These are phyloP conservation scores for Selenicereus undatus DNA, from an alignment of 148 eudicot species.

Conservation along the genomic window DNA sequence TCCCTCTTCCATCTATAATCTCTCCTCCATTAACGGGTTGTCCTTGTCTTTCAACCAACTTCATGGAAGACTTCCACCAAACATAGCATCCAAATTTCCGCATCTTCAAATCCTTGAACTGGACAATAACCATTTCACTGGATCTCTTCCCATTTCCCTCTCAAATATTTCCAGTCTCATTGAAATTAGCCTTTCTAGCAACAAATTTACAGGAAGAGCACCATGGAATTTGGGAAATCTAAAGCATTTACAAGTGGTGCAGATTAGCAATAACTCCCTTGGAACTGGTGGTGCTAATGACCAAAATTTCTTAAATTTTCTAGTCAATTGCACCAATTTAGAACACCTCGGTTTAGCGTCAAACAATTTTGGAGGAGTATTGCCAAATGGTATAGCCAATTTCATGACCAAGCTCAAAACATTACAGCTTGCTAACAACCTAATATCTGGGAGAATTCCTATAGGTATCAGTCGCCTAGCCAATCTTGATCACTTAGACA, in stretches of 20 bases:
- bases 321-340: constrained; percentile 27
- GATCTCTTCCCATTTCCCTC: constrained; percentile 26
- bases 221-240: not conserved
- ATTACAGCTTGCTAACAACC: not conserved
- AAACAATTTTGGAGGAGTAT: constrained; percentile 18
- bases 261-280: constrained; percentile 6
- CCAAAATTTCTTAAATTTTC: constrained; percentile 16
- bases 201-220: constrained; percentile 17
- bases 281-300: constrained; percentile 8
- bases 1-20: constrained; percentile 29
- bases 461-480: constrained; percentile 14
- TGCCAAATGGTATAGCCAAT: constrained; percentile 15
- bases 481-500: not conserved
- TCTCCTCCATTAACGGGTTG: constrained; percentile 14
- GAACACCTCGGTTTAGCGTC: not conserved
- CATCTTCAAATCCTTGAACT: constrained; percentile 8
- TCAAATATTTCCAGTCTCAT: constrained; percentile 26
- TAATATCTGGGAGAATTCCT: constrained; percentile 20
- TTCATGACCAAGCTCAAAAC: not conserved
- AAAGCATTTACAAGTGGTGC: not conserved
- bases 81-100: constrained; percentile 21
- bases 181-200: not conserved
- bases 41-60: constrained; percentile 11
- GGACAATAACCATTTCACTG: constrained; percentile 14
- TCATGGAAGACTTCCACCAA: constrained; percentile 25